Evolutionary conservation across 2,329 filamentous ascomycete genomes (phyloP).

Genomic region (Sporothrix globosa): DNA sequence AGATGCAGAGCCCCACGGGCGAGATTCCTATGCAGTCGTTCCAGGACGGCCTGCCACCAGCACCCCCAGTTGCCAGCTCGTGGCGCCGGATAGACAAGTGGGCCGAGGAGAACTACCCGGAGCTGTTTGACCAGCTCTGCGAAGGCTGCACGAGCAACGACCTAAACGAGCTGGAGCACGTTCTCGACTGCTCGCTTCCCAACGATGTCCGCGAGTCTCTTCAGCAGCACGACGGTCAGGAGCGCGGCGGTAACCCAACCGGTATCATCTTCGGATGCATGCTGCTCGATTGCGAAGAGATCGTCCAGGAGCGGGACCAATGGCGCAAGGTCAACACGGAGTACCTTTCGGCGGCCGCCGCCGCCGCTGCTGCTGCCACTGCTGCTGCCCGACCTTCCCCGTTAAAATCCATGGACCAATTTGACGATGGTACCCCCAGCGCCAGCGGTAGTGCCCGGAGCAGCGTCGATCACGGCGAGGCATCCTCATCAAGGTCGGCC

Average conservation of each 20-base stretch:
- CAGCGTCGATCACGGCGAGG: conserved; percentile 63
- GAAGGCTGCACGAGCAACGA: conserved; percentile 93
- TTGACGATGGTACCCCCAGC: conserved; percentile 68
- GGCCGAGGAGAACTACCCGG: conserved; percentile 93
- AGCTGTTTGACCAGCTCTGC: conserved; percentile 89
- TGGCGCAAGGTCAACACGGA: conserved; percentile 94
- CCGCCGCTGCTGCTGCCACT: conserved; percentile 65
- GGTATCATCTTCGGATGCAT: conserved; percentile 93
- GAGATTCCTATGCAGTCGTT: conserved; percentile 98
- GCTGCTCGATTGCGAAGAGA: conserved; percentile 97
- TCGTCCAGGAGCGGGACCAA: conserved; percentile 95
- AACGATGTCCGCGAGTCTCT: conserved; percentile 92
- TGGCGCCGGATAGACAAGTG: conserved; percentile 94
- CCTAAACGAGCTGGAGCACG: conserved; percentile 93
- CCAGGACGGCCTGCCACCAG: conserved; percentile 84
- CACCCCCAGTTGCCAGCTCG: conserved; percentile 84
- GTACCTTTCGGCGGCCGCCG: conserved; percentile 65
- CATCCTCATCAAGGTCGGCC: conserved; percentile 64
- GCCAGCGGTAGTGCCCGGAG: conserved; percentile 68
- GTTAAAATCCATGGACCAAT: conserved; percentile 37
- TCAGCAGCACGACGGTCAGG: conserved; percentile 92
- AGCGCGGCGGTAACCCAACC: conserved; percentile 86
- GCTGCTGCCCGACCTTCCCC: conserved; percentile 73
- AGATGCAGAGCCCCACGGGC: conserved; percentile 68
- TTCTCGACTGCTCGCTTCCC: conserved; percentile 90